Conservation (phyloP, 2,329 filamentous ascomycete genomes). For the Neodidymelliopsis sp. region DNA sequence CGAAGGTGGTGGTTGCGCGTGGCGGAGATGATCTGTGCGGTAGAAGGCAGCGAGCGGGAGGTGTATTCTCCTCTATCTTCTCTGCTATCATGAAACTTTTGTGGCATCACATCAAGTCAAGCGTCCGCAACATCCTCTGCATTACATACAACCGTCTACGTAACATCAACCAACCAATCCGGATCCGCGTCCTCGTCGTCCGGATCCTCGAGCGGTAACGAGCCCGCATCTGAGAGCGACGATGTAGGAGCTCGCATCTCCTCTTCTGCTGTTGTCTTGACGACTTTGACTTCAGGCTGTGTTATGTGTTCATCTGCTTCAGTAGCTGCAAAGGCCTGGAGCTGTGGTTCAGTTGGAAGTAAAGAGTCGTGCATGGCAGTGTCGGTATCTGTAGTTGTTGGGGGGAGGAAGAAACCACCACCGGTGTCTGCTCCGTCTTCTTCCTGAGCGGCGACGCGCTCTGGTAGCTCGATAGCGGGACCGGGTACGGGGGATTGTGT, state of each 20-base stretch:
- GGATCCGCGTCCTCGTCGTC: slow-evolving; percentile 72
- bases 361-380: not conserved
- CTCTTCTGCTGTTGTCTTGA: not conserved
- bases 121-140: too few relatives aligned
- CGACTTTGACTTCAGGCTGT: not conserved
- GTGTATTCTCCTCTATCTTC: too few relatives aligned
- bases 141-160: too few relatives aligned
- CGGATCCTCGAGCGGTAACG: slow-evolving; percentile 67
- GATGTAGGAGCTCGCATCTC: slow-evolving; percentile 10
- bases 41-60: too few relatives aligned
- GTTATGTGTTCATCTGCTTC: not conserved
- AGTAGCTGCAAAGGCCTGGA: not conserved
- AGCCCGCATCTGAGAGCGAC: slow-evolving; percentile 53
- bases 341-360: not conserved
- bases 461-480: not conserved
- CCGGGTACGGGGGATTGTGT: not conserved
- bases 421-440: not conserved
- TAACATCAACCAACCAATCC: slow-evolving; percentile 62
- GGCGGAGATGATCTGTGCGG: too few relatives aligned
- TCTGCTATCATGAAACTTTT: too few relatives aligned
- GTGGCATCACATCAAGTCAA: too few relatives aligned
- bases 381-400: not conserved
- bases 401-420: slow-evolving; percentile 1
- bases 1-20: too few relatives aligned
- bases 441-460: not conserved